These are phyloP conservation scores for Cichorium intybus DNA, from an alignment of 140 eudicot species.

Conservation along the genomic window DNA sequence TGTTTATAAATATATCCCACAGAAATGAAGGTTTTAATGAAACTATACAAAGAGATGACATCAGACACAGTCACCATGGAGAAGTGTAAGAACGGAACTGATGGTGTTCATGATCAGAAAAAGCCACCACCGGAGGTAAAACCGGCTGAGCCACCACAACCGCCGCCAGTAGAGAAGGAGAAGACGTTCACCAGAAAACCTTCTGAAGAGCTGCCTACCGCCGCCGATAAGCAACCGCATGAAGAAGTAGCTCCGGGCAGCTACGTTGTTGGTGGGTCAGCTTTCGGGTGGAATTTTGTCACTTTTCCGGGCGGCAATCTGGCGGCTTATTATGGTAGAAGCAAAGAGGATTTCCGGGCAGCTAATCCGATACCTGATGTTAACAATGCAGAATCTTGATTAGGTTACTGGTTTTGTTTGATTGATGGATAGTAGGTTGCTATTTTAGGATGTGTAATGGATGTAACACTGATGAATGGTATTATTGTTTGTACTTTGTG, in stretches of 20 bases:
- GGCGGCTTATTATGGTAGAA: slow-evolving; percentile 70
- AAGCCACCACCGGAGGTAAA: slow-evolving; percentile 23
- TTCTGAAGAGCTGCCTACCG: slow-evolving; percentile 40
- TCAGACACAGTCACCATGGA: slow-evolving; percentile 32
- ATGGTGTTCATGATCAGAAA: slow-evolving; percentile 21
- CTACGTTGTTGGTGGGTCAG: slow-evolving; percentile 91
- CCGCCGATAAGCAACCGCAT: slow-evolving; percentile 24
- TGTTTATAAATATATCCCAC: slow-evolving; percentile 6
- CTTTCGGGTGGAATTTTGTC: slow-evolving; percentile 96
- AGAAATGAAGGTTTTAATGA: slow-evolving; percentile 72
- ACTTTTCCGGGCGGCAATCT: slow-evolving; percentile 40
- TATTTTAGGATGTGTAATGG: slow-evolving; percentile 4
- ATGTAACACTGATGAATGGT: slow-evolving; percentile 8
- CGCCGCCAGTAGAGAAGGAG: slow-evolving; percentile 29
- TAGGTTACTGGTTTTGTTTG: slow-evolving; percentile 4
- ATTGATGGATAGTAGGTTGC: slow-evolving; percentile 1
- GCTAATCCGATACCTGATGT: slow-evolving; percentile 35
- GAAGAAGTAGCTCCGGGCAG: slow-evolving; percentile 41
- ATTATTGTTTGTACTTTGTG: not conserved
- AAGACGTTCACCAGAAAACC: slow-evolving; percentile 18
- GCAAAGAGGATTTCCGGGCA: slow-evolving; percentile 71
- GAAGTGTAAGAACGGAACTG: slow-evolving; percentile 33
- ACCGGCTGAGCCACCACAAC: slow-evolving; percentile 21
- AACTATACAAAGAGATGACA: slow-evolving; percentile 62
- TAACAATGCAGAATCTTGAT: slow-evolving; percentile 2